Evolutionary conservation across 169 alveolate genomes (phyloP), one percentile per base, ranked within the genome.

Genomic region (Plasmodium ovale): DNA sequence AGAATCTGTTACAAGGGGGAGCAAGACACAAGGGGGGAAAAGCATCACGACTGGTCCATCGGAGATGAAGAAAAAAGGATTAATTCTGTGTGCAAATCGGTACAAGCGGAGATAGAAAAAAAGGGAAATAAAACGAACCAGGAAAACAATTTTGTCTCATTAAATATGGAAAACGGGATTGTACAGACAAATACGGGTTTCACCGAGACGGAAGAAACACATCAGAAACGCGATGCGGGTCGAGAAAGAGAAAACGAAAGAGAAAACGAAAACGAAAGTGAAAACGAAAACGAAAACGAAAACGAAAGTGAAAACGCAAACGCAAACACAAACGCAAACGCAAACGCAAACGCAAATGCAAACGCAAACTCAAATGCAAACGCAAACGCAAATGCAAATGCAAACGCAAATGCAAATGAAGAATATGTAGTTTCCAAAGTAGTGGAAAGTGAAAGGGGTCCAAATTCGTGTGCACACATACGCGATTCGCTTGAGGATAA

Each of bases 91-190:
- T n/a, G 21, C 51, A 29, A 21, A 9, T 62, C 16, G 25, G 19
- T 6, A 51, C 6, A 65, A 21, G 35, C 25, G n/a, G 14, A 49
- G 3, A 65, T 56, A 21, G n/a, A 27, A 9, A 60, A 60, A 60
- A 60, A 9, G n/a, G n/a, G n/a, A n/a, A n/a, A n/a, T n/a, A n/a
- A n/a, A n/a, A 49, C 19, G 19, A 35, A 19, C 39, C 10, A 72
- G 56, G 37, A 25, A 37, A 37, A 72, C 33, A 72, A 72, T 2
- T 31, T 69, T 29, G 69, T 54, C 42, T 19, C 71, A 10, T 54
- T 72, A n/a, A 56, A 71, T 1, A 47, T 31, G 19, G 53, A 72
- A 2, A 72, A 59, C 7, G 5, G 12, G 23, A 27, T 42, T 23
- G 21, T 62, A 72, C 9, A 3, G n/a, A 12, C 37, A n/a, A 51